Conservation (phyloP, 345 rosid genomes). For the Ceriops decandra region DNA sequence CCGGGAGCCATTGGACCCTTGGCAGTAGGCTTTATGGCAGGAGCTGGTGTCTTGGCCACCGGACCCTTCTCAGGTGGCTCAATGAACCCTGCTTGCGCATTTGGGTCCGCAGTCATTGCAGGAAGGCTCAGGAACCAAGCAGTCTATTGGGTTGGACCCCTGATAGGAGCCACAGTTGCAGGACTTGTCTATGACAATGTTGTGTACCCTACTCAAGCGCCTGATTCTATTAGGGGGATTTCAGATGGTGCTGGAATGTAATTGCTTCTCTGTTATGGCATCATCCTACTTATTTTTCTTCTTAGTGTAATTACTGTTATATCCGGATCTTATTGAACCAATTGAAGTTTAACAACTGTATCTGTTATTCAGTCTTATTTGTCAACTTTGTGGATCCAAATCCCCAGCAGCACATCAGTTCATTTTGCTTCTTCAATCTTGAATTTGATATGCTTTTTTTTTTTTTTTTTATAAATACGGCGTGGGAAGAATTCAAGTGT, state of each 20-base stretch:
- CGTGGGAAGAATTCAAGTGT: too few species aligned
- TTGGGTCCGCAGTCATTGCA: conserved; percentile 63
- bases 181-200: conserved; percentile 69
- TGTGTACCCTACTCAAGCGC: conserved; percentile 34
- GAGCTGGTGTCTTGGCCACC: conserved; percentile 66
- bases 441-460: too few species aligned
- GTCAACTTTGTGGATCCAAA: too few species aligned
- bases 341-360: too few species aligned
- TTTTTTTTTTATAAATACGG: too few species aligned
- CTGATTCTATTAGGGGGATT: conserved; percentile 33
- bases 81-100: conserved; percentile 86
- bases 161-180: conserved; percentile 68
- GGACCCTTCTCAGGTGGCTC: conserved; percentile 93
- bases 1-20: conserved; percentile 48
- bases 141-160: conserved; percentile 88
- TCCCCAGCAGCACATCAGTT: too few species aligned
- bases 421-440: too few species aligned
- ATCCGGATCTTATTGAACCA: too few species aligned
- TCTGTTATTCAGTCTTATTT: too few species aligned
- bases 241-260: conserved; percentile 40
- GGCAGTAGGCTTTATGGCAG: conserved; percentile 63
- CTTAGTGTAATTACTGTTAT: too few species aligned
- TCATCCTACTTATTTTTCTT: too few species aligned
- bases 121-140: conserved; percentile 88
- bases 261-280: background rate